These are phyloP conservation scores for Cochlearia excelsa DNA, from an alignment of 345 rosid genomes.

Conservation along the genomic window DNA sequence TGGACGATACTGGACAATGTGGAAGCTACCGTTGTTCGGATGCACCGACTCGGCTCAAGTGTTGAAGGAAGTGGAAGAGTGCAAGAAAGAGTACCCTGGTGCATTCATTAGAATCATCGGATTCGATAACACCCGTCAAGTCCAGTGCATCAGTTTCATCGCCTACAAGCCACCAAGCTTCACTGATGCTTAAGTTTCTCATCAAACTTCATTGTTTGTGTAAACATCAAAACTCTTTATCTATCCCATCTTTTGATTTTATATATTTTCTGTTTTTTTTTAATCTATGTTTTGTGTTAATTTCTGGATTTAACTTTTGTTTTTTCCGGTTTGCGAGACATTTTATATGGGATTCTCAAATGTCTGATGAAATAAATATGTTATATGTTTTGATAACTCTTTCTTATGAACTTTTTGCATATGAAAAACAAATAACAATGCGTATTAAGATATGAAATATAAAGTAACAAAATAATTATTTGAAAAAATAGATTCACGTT, in stretches of 20 bases:
- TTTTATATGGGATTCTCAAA: constrained; percentile 29
- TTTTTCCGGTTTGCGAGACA: constrained; percentile 30
- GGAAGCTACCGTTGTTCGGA: constrained; percentile 49
- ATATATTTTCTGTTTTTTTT: constrained; percentile 12
- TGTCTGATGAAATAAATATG: constrained; percentile 35
- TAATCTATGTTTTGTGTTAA: constrained; percentile 18
- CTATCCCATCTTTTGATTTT: constrained; percentile 22
- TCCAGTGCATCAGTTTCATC: too few species aligned
- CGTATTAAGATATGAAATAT: background rate
- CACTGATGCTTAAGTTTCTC: constrained; percentile 18
- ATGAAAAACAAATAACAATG: constrained; percentile 6
- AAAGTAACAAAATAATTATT: too few species aligned
- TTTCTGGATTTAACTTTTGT: background rate
- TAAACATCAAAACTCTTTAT: constrained; percentile 27
- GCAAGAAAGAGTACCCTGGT: too few species aligned
- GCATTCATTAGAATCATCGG: too few species aligned
- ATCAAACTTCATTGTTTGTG: constrained; percentile 25
- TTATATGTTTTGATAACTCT: constrained; percentile 23
- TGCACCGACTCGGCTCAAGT: constrained; percentile 38
- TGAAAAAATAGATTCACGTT: constrained; percentile 12
- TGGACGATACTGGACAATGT: too few species aligned
- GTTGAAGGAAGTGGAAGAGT: too few species aligned
- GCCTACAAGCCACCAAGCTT: too few species aligned
- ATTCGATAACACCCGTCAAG: too few species aligned
- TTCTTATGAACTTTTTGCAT: constrained; percentile 5